Percentiles rank a stretch among this genome's conserved stretches.
Evolutionary conservation across 345 rosid genomes (phyloP).

Genomic region (Punica granatum): DNA sequence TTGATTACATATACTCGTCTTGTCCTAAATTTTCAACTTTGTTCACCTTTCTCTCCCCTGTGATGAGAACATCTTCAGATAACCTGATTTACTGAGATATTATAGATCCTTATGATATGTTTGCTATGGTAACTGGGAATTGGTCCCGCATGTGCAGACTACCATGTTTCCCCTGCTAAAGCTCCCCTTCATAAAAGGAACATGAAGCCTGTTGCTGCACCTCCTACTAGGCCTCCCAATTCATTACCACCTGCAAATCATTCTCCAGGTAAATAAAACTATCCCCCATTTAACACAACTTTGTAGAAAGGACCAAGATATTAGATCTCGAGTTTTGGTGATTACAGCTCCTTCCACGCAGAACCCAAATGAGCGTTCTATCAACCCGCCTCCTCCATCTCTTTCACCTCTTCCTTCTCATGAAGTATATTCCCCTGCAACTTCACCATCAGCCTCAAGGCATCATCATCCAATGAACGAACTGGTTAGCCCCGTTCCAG

Average conservation of each 20-base stretch:
- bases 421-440: conserved; percentile 21
- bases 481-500: conserved; percentile 22
- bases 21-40: no score
- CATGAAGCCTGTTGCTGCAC: conserved; percentile 51
- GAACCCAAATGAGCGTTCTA: conserved; percentile 11
- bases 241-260: conserved; percentile 6
- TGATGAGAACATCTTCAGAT: no score
- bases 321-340: conserved; percentile 18
- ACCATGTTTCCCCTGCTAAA: conserved; percentile 32
- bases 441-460: conserved; percentile 37
- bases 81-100: background rate
- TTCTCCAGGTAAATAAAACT: conserved; percentile 14
- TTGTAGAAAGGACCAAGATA: background rate
- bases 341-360: conserved; percentile 28
- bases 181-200: conserved; percentile 32
- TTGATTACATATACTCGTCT: no score
- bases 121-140: background rate
- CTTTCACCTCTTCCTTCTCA: conserved; percentile 19
- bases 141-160: conserved; percentile 29
- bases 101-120: background rate
- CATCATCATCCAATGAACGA: conserved; percentile 24
- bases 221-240: conserved; percentile 26
- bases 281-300: background rate
- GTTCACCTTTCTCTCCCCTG: no score
- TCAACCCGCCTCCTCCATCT: conserved; percentile 25